phyloP scores from a whole-genome alignment of 163 green algal genomes.

The Chlorella variabilis region DNA sequence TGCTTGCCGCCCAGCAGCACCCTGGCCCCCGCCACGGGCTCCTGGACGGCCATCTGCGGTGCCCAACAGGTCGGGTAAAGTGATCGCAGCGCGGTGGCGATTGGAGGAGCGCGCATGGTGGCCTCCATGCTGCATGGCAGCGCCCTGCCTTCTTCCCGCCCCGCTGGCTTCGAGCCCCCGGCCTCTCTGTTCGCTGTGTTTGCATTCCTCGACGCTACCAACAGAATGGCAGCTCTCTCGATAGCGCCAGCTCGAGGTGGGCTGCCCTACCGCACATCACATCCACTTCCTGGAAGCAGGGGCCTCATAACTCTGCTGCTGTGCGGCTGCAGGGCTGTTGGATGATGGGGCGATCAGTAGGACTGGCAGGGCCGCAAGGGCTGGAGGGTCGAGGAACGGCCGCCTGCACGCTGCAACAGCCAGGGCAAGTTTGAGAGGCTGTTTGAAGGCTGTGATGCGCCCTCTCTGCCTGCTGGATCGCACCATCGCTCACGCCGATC shows the following conservation, averaged over 20 bases:
- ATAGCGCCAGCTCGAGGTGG: too few species aligned
- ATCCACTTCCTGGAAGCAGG: neutral
- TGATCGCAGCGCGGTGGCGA: too few species aligned
- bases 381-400: neutral
- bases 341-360: neutral
- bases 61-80: neutral
- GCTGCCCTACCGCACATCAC: neutral
- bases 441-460: too few species aligned
- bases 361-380: neutral
- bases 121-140: neutral
- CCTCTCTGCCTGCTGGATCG: too few species aligned
- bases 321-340: neutral
- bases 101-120: too few species aligned
- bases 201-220: too few species aligned
- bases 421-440: neutral
- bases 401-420: neutral
- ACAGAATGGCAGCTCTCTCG: too few species aligned
- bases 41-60: neutral
- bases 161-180: too few species aligned
- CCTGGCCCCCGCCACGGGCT: neutral
- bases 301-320: neutral
- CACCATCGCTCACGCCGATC: too few species aligned
- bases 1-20: constrained; percentile 28
- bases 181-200: too few species aligned
- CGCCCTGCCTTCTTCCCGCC: too few species aligned